These are phyloP conservation scores for Penicillium sp. DNA, from an alignment of 2,329 filamentous ascomycete genomes.

Conservation along the genomic window DNA sequence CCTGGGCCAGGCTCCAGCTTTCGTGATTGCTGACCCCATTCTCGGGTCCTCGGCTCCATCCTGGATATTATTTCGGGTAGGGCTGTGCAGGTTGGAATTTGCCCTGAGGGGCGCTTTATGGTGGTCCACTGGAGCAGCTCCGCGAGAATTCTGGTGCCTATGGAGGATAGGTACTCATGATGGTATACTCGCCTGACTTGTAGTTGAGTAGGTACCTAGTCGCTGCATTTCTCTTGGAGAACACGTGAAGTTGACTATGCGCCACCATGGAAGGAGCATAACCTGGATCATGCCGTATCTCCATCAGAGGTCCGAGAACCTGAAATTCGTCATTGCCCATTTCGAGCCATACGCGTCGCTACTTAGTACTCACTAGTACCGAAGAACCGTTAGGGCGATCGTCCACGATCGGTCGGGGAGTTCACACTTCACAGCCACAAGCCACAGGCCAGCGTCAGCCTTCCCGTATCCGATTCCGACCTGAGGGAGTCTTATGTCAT, in stretches of 20 bases:
- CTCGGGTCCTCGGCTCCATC: not conserved
- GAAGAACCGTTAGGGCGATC: not conserved
- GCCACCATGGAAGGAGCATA: constrained; percentile 8
- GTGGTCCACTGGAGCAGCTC: not conserved
- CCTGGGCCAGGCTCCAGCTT: not conserved
- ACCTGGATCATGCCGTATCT: not conserved
- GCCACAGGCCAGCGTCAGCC: not conserved
- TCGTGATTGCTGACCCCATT: not conserved
- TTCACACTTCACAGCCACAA: constrained; percentile 13
- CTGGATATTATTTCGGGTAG: constrained; percentile 2
- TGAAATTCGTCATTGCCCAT: not conserved
- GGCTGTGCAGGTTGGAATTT: constrained; percentile 2
- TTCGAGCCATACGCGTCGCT: not conserved
- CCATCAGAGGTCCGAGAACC: not conserved
- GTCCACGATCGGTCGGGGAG: not conserved
- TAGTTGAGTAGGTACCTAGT: no score
- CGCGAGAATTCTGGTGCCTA: constrained; percentile 15
- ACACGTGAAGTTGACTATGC: constrained; percentile 1
- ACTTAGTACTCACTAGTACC: not conserved
- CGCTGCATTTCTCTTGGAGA: no score
- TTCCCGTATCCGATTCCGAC: not conserved
- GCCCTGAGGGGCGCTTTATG: not conserved
- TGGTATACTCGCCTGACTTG: no score
- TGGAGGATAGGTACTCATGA: no score
- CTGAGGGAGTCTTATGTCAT: constrained; percentile 28